Evolutionary conservation across 78 protist species (phyloP), one percentile per base, ranked within the genome.

Genomic region (Pelomyxa schiedti): DNA sequence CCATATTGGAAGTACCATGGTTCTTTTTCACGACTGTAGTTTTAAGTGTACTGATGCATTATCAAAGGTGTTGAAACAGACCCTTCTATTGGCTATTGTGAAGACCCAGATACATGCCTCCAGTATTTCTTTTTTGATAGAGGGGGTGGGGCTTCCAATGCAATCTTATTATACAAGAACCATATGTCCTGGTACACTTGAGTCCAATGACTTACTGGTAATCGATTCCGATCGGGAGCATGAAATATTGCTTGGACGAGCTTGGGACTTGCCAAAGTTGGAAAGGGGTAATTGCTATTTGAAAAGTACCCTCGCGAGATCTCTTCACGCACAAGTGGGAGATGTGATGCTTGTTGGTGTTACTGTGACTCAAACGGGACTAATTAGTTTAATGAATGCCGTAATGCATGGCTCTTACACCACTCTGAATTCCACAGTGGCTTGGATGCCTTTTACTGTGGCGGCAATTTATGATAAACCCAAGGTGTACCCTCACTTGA

Each of bases 211-310:
- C 2, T 37, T 83, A 36, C 74, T 38, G 29, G 67, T 64, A 5
- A 58, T 84, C 16, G 84, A 84, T 30, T 47, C 53, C 5, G 16
- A 64, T 24, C 39, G 43, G 37, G 89, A 84, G 66, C 68, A 79
- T 29, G n/a, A 82, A 22, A 84, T 84, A 84, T 77, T 75, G 1
- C 30, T 84, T 29, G 89, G 89, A 22, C n/a, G 86, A 24, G 75
- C 69, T 7, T 84, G 84, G 83, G 37, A 2, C 1, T 41, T 72
- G 3, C 32, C 37, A 4, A 5, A 74, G 8, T 73, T 78, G 8
- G 22, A 9, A 8, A 16, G 39, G 8, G 88, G 88, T 36, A 24
- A 41, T 30, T 78, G 77, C n/a, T 75, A 63, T 3, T 1, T 75
- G 28, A 78, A 69, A 29, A 8, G 52, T 4, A n/a, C 38, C 26